Base-by-base conservation (phyloP, 768 basidiomycete genomes). In the Mycena indigotica region DNA sequence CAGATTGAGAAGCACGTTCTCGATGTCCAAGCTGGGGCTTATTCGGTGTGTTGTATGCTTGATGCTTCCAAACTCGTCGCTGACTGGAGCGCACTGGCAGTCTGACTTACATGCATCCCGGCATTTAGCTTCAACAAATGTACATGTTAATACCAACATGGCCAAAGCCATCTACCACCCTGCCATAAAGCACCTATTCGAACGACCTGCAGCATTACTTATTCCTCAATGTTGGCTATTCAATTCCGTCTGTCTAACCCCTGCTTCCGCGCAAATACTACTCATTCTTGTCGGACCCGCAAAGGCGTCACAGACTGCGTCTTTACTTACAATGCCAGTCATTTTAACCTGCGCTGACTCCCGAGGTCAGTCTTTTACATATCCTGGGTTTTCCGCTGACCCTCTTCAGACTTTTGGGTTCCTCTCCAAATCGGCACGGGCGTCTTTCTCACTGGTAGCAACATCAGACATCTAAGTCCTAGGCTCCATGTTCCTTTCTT, bases 381-480 rank as follows among this genome's bases (percentile, higher is more conserved):
- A 10, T n/a, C 35, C n/a, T n/a, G n/a, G 10, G 12, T n/a, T 38
- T 38, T 10, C n/a, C 12, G 12, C n/a, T n/a, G n/a, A 38, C 35
- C 1, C 40, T 8, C 28, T n/a, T 16, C 56, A 79, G 78, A 70
- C 26, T 72, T 77, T 55, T 79, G 77, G 77, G 69, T 73, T 68
- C 39, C 70, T 82, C 13, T 82, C 77, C 65, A 69, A 58, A 28
- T 68, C 72, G 17, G 73, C 65, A 5, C 71, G 70, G 0, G 61
- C 70, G 41, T 68, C 72, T 1, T 79, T 75, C 62, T n/a, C n/a
- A n/a, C 75, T 77, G 1, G 73, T 72, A 3, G 65, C 66, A 0
- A 80, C 81, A 60, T 28, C 81, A 16, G 63, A 69, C 4, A 79
- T 78, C 2, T 70, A 82, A 40, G 70, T 62, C 3, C 71, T 81